These are phyloP conservation scores for Lactifluus volemus DNA, from an alignment of 768 basidiomycete species.

Conservation along the genomic window DNA sequence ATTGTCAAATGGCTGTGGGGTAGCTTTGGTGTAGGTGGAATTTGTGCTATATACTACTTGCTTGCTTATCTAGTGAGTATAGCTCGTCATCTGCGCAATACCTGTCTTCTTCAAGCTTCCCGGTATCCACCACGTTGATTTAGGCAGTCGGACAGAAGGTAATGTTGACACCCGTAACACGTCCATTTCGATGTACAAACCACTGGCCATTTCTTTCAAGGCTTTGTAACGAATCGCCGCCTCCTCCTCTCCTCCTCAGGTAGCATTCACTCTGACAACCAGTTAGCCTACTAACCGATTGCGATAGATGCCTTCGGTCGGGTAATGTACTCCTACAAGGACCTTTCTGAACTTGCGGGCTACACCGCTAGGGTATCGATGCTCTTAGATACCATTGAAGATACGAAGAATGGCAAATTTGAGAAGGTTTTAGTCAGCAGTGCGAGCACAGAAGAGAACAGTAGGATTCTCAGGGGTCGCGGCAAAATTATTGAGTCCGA, in stretches of 20 bases:
- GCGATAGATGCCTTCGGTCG: constrained; percentile 81
- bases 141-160: constrained; percentile 90
- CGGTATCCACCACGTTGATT: constrained; percentile 54
- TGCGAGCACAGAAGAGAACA: constrained; percentile 64
- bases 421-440: constrained; percentile 82
- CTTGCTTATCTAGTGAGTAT: background rate
- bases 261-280: constrained; percentile 22
- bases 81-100: constrained; percentile 75
- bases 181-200: background rate
- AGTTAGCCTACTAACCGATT: background rate
- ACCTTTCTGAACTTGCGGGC: constrained; percentile 90
- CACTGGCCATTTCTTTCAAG: constrained; percentile 30
- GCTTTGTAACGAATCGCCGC: constrained; percentile 94
- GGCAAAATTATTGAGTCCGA: constrained; percentile 78
- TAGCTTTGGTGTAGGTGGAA: constrained; percentile 67
- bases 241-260: constrained; percentile 82
- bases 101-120: constrained; percentile 88
- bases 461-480: constrained; percentile 61
- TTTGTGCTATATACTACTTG: background rate
- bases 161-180: constrained; percentile 34
- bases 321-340: constrained; percentile 97
- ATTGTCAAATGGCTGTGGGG: constrained; percentile 98
- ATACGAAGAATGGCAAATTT: constrained; percentile 75
- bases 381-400: constrained; percentile 84
- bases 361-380: constrained; percentile 89